phyloP scores from a whole-genome alignment of 768 basidiomycete species.

The Boletus huronensis region DNA sequence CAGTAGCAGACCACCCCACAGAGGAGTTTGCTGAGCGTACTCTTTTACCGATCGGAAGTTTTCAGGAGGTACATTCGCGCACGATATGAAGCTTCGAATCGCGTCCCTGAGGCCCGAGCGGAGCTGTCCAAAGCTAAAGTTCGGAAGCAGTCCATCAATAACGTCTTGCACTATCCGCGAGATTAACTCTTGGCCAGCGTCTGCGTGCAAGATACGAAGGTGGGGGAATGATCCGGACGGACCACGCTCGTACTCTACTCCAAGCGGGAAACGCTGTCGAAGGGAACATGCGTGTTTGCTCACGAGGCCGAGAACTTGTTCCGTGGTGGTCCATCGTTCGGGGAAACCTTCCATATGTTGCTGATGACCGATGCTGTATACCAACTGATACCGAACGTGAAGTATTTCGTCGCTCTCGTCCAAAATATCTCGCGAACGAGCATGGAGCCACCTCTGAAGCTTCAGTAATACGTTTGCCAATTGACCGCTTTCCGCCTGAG shows the following conservation, averaged over 20 bases:
- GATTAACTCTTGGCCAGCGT: slow-evolving; percentile 12
- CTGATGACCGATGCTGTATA: slow-evolving; percentile 35
- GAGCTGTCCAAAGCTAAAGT: slow-evolving; percentile 15
- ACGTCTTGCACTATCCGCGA: slow-evolving; percentile 14
- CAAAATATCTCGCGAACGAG: slow-evolving; percentile 25
- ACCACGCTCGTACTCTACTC: slow-evolving; percentile 18
- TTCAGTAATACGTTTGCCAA: slow-evolving; percentile 23
- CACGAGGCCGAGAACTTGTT: slow-evolving; percentile 31
- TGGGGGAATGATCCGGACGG: slow-evolving; percentile 21
- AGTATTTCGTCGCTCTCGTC: slow-evolving; percentile 34
- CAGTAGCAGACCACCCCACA: slow-evolving; percentile 28
- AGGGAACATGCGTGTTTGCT: slow-evolving; percentile 14
- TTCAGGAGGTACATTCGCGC: neutral
- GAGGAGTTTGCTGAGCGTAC: neutral
- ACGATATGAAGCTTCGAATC: slow-evolving; percentile 25
- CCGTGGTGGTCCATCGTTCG: slow-evolving; percentile 33
- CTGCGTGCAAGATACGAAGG: slow-evolving; percentile 19
- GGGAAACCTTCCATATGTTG: slow-evolving; percentile 28
- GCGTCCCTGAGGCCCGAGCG: neutral
- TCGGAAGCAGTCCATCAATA: slow-evolving; percentile 11
- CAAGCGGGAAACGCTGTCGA: neutral
- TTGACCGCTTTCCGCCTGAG: neutral
- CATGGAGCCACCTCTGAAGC: slow-evolving; percentile 26
- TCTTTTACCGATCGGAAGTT: slow-evolving; percentile 7
- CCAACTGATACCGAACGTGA: slow-evolving; percentile 35